These are phyloP conservation scores for Sonneratia caseolaris DNA, from an alignment of 345 rosid species.

Conservation along the genomic window DNA sequence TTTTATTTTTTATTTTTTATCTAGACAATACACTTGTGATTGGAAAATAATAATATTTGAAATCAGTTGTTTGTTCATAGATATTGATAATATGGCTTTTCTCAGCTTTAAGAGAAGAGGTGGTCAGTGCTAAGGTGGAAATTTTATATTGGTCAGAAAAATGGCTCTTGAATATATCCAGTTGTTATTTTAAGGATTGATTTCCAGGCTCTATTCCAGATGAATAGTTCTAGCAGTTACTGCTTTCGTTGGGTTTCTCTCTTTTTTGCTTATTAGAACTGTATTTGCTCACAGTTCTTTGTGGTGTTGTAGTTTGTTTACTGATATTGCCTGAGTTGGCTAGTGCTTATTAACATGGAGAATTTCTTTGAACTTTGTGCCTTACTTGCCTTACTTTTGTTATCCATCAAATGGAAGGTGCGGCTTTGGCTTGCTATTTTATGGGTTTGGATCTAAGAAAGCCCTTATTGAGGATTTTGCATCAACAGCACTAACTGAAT, in stretches of 20 bases:
- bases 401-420: conserved; percentile 31
- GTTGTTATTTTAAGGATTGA: no score
- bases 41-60: neutral
- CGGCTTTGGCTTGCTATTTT: conserved; percentile 85
- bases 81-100: neutral
- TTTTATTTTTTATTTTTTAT: neutral
- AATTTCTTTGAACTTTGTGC: neutral
- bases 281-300: neutral
- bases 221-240: no score
- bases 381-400: neutral
- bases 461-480: conserved; percentile 78
- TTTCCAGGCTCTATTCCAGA: no score
- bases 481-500: conserved; percentile 53
- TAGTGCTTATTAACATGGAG: neutral
- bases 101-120: neutral
- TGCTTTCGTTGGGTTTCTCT: neutral
- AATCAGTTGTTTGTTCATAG: neutral
- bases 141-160: no score
- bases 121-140: neutral
- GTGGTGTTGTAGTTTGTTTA: neutral
- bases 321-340: neutral
- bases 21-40: neutral
- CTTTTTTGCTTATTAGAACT: neutral
- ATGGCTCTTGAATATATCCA: no score
- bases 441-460: conserved; percentile 93